Conservation (phyloP, 345 rosid species). For the thale cress (Arabidopsis thaliana) region DNA sequence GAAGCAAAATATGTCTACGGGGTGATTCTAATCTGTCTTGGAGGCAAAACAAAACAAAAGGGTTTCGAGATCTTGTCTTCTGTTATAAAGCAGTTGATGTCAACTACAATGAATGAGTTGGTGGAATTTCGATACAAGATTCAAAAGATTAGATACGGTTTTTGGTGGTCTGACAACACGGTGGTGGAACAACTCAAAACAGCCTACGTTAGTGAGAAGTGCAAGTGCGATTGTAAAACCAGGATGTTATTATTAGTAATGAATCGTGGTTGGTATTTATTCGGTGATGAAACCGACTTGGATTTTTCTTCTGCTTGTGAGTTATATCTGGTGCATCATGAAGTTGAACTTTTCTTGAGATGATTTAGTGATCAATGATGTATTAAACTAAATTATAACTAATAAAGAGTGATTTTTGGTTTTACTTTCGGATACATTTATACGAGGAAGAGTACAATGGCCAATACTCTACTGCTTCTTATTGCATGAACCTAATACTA, state of each 20-base stretch:
- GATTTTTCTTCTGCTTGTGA: constrained; percentile 25
- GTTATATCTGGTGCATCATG: constrained; percentile 23
- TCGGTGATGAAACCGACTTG: constrained; percentile 4
- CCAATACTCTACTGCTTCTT: not conserved
- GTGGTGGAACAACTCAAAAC: constrained; percentile 22
- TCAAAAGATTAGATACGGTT: not conserved
- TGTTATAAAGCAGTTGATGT: constrained; percentile 18
- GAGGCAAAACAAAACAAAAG: constrained; percentile 27
- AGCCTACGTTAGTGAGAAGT: not conserved
- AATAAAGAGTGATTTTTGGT: not conserved
- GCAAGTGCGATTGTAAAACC: constrained; percentile 32
- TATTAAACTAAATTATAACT: not conserved
- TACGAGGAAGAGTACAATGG: not conserved
- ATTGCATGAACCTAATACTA: not conserved
- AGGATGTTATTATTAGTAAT: constrained; percentile 12
- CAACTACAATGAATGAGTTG: constrained; percentile 15
- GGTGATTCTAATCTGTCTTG: constrained; percentile 29
- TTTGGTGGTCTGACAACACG: constrained; percentile 1
- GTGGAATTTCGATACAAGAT: constrained; percentile 9
- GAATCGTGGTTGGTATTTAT: constrained; percentile 1
- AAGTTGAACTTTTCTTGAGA: constrained; percentile 10
- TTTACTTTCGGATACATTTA: not conserved
- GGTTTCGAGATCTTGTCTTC: constrained; percentile 34
- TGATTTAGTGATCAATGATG: not conserved
- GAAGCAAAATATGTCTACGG: constrained; percentile 38